Conservation (phyloP, 2,329 filamentous ascomycete genomes). For the Dactylellina cionopaga region DNA sequence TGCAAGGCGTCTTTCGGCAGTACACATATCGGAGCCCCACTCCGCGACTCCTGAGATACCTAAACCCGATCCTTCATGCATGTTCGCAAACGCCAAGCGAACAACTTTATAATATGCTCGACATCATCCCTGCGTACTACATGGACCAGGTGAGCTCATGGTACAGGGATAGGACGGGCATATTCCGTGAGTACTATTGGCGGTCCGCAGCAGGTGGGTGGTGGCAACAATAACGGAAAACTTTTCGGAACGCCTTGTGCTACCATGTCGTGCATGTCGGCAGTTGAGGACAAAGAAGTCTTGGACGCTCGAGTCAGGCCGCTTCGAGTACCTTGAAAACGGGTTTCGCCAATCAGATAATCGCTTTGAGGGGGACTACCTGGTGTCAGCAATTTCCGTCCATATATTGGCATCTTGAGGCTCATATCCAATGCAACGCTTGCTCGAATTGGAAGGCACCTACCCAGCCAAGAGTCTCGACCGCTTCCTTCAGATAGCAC, state of each 20-base stretch:
- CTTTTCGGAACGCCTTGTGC: not conserved
- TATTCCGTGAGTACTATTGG: slow-evolving; percentile 9
- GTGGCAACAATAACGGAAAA: not conserved
- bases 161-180: not conserved
- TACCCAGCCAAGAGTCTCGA: not conserved
- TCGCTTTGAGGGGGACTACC: too few relatives aligned
- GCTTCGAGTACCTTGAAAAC: slow-evolving; percentile 8
- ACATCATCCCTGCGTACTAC: not conserved
- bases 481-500: not conserved
- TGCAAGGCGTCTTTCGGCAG: too few relatives aligned
- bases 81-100: not conserved
- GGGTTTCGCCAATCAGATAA: too few relatives aligned
- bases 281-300: slow-evolving; percentile 1
- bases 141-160: not conserved
- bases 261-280: slow-evolving; percentile 6
- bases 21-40: too few relatives aligned
- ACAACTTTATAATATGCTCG: not conserved
- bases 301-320: not conserved
- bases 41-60: too few relatives aligned
- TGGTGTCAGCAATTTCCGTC: slow-evolving; percentile 10
- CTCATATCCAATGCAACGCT: not conserved
- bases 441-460: not conserved
- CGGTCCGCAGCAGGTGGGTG: not conserved
- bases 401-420: not conserved
- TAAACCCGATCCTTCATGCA: too few relatives aligned